Evolutionary conservation across 2,329 filamentous ascomycete species (phyloP), one percentile per base, ranked within the genome.

Genomic region (Alternaria gansuensis): DNA sequence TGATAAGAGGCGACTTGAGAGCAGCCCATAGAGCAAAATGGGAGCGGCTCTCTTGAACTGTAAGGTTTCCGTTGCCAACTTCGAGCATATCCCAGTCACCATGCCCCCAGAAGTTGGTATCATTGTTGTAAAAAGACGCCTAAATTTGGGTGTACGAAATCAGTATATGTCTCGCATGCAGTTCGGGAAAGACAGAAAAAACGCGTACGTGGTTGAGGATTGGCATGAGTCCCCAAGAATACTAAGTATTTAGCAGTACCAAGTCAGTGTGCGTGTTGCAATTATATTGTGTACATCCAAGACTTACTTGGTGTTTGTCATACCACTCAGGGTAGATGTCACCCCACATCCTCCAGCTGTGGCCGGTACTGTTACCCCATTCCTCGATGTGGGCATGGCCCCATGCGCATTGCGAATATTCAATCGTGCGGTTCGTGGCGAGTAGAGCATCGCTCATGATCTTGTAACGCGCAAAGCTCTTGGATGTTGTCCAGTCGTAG

Each of bases 381-480:
- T 67, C 55, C 41, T 73, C 66, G 6, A 75, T 70, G 31, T 65
- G 60, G 14, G 66, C 72, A 21, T 66, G 60, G 8, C 76, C 76
- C 76, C 76, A 78, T 48, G 72, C 67, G 52, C 75, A 77, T 21
- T 77, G 66, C 23, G 66, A 72, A 58, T 74, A 78, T 52, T 75
- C 54, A 17, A 78, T 75, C 7, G 72, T 73, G 17, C 71, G 65
- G 51, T 74, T 71, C 46, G 81, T 79, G 57, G 76, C 0, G 82
- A 64, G 29, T 5, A 71, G 59, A 9, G 85, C 85, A 63, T 87
- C 60, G 3, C 68, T 46, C 68, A 71, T 71, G 21, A 34, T 52
- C 82, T 66, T 85, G 70, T 81, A 87, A 8, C 85, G 79, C 28
- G 78, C 64, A 3, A 80, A 78, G 0, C 82, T 83, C 77, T 81